Conservation (phyloP, 805 yeast genomes). For the Lachancea sp. region DNA sequence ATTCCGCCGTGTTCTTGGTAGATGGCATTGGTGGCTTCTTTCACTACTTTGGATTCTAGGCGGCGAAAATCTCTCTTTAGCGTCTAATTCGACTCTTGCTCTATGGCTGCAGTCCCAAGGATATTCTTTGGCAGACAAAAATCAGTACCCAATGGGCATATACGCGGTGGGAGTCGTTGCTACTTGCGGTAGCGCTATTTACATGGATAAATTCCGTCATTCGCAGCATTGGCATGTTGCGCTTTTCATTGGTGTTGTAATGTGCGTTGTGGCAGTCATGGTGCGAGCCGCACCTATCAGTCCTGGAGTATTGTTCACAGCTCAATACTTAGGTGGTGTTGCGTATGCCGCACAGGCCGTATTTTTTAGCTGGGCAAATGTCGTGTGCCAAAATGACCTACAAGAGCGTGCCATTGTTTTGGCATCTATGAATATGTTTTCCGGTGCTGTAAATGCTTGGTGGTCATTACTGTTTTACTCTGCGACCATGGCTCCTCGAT, state of each 20-base stretch:
- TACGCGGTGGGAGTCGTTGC: conserved; percentile 41
- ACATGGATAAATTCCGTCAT: conserved; percentile 35
- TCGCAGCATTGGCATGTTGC: conserved; percentile 43
- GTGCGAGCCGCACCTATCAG: conserved; percentile 35
- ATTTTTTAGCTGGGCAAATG: conserved; percentile 53
- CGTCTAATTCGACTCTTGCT: conserved; percentile 38
- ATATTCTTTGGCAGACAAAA: conserved; percentile 37
- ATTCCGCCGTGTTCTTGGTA: conserved; percentile 38
- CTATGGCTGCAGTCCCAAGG: conserved; percentile 35
- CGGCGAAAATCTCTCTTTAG: conserved; percentile 40
- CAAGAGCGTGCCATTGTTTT: conserved; percentile 54
- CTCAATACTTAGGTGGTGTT: conserved; percentile 45
- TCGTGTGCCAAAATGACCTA: conserved; percentile 45
- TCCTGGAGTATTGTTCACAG: conserved; percentile 36
- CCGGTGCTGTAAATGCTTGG: conserved; percentile 53
- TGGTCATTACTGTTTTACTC: conserved; percentile 46
- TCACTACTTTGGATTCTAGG: conserved; percentile 43
- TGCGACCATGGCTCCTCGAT: conserved; percentile 45
- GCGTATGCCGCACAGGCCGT: conserved; percentile 49
- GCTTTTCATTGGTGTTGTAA: conserved; percentile 34
- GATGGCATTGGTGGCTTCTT: conserved; percentile 50
- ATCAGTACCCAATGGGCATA: conserved; percentile 45
- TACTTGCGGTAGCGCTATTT: conserved; percentile 36
- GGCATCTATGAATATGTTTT: conserved; percentile 55
- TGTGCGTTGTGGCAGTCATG: conserved; percentile 39